Base-by-base conservation (phyloP, 306 rosid species). In the Glycine latifolia region DNA sequence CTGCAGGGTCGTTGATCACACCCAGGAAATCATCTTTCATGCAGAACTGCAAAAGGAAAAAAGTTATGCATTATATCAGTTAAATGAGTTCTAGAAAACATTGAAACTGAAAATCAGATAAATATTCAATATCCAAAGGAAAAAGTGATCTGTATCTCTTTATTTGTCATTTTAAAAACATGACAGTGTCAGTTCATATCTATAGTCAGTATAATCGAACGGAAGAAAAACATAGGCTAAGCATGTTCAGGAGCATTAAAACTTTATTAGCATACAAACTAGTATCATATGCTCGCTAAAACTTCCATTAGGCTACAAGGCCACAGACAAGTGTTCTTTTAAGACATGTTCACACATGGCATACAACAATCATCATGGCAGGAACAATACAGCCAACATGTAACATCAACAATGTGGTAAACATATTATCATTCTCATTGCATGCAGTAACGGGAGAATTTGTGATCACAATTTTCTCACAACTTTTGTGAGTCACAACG, bases 21-120 rank as follows among this genome's bases (percentile, higher is more conserved):
- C 99, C 99, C 90, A 95, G 87, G 89, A 95, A 95, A 84, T 95
- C 99, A 84, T 95, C 99, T 73, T 93, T 95, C 70, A 95, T 95
- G 89, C 99, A 95, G 79, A 95, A 95, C 98, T 94, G 93, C 70
- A 9, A 46, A 59, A 31, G 10, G n/a, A 4, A 8, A 26, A 26
- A 26, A 26, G 31, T 26, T 26, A 26, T 26, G 31, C 77, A 52
- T 49, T 67, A 3, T 11, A 8, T 83, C 43, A 72, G 71, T 55
- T 37, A 78, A 33, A 60, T 46, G 52, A 66, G 31, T 37, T 65
- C 9, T 1, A 20, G 60, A 56, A 12, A 67, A 47, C 63, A 74
- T 12, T 35, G 63, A 46, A 74, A 69, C 58, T 43, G 26, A 58
- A 53, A 60, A 35, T 20, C 60, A 5, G 11, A 79, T 46, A 37